Evolutionary conservation across 495 filamentous ascomycete species (phyloP).

Genomic region (Aspergillus kassunensis): DNA sequence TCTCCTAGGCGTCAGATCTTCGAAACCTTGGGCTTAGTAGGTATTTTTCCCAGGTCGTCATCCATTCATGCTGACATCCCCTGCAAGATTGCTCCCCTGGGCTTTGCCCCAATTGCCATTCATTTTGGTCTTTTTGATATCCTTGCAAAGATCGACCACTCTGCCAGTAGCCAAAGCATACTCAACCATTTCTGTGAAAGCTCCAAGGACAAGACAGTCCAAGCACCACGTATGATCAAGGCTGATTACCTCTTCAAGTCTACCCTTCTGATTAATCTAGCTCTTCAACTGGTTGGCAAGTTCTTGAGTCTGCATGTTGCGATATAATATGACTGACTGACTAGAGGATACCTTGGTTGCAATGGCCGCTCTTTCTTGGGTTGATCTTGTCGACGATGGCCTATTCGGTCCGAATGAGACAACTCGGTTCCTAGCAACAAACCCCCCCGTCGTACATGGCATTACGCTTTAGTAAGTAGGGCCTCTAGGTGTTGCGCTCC

Average conservation of each 20-base stretch:
- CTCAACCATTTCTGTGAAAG: conserved; percentile 18
- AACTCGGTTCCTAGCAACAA: too few relatives aligned
- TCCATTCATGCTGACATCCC: too few relatives aligned
- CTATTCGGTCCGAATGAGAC: too few relatives aligned
- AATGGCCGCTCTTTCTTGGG: too few relatives aligned
- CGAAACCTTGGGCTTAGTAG: too few relatives aligned
- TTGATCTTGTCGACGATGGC: too few relatives aligned
- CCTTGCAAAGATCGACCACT: conserved; percentile 19
- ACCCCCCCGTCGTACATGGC: conserved; percentile 31
- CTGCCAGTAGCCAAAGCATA: conserved; percentile 25
- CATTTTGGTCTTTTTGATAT: conserved; percentile 32
- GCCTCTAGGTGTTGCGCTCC: neutral
- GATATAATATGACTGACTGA: neutral
- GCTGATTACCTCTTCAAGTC: too few relatives aligned
- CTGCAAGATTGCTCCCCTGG: conserved; percentile 16
- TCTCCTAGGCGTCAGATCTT: too few relatives aligned
- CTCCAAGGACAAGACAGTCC: conserved; percentile 8
- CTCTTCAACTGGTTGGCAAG: too few relatives aligned
- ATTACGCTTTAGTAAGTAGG: conserved; percentile 35
- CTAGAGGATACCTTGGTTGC: neutral
- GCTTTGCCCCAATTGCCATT: conserved; percentile 36
- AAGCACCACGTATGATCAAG: conserved; percentile 12
- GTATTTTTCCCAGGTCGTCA: too few relatives aligned
- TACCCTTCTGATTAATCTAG: too few relatives aligned
- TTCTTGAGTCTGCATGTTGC: neutral